Conservation (phyloP, 176 grass and related monocot species). For the Ananas comosus region DNA sequence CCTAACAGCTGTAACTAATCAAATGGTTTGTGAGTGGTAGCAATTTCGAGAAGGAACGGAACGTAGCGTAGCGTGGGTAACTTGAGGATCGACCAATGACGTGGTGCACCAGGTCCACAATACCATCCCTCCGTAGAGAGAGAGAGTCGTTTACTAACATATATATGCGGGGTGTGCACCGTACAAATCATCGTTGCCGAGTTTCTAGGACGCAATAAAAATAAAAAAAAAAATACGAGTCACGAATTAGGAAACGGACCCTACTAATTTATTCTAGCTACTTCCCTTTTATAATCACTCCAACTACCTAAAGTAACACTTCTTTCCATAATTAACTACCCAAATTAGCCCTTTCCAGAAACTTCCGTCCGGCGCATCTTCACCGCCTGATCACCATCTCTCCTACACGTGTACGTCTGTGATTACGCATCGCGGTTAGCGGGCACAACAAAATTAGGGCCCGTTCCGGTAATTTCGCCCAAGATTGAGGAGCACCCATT, state of each 20-base stretch:
- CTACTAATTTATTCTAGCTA: not conserved
- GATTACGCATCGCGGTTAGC: slow-evolving; percentile 1
- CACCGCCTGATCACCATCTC: slow-evolving; percentile 5
- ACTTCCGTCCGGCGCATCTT: not conserved
- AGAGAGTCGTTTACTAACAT: not conserved
- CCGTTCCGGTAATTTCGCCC: not conserved
- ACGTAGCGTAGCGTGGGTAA: no score
- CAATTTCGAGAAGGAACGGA: no score
- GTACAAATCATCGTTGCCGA: not conserved
- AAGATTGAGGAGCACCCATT: not conserved
- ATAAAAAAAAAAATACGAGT: no score
- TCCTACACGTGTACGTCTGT: not conserved
- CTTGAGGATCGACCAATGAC: no score
- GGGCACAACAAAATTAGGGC: not conserved
- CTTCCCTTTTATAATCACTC: not conserved
- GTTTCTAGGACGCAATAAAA: no score
- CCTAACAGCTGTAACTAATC: no score
- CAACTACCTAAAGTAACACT: not conserved
- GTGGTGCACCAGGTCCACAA: not conserved
- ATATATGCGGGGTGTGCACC: not conserved
- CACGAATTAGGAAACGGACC: no score
- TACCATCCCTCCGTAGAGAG: not conserved
- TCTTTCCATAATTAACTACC: not conserved
- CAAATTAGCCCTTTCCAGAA: slow-evolving; percentile 20
- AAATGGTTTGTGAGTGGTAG: no score